These are phyloP conservation scores for Eragrostis nindensis DNA, from an alignment of 176 grass and related monocot genomes.

Conservation along the genomic window DNA sequence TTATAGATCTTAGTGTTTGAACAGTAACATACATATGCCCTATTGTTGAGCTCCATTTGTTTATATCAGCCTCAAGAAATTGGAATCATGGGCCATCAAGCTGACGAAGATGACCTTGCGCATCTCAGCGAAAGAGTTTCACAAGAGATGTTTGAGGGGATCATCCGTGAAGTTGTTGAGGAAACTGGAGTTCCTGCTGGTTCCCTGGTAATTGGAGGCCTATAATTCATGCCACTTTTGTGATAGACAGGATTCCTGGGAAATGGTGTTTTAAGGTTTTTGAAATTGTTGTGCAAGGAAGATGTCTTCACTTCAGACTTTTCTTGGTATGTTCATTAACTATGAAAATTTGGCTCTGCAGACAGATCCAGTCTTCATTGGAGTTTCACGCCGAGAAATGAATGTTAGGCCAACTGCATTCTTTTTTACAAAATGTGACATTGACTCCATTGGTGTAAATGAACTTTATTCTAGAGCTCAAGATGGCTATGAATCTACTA, in stretches of 20 bases:
- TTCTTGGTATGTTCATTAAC: neutral
- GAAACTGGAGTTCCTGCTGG: constrained; percentile 90
- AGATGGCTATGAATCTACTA: constrained; percentile 96
- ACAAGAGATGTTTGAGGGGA: constrained; percentile 90
- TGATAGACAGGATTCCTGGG: neutral
- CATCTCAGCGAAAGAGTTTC: constrained; percentile 60
- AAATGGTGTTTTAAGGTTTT: neutral
- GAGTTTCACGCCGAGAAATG: constrained; percentile 67
- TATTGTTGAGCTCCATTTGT: neutral
- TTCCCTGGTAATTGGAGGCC: constrained; percentile 59
- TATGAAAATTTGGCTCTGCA: constrained; percentile 36
- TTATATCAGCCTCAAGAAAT: constrained; percentile 86
- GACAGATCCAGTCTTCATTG: constrained; percentile 29
- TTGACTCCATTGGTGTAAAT: constrained; percentile 56
- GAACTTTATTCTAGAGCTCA: constrained; percentile 87
- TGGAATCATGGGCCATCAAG: constrained; percentile 70
- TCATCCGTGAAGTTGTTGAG: constrained; percentile 90
- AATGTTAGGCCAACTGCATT: constrained; percentile 92
- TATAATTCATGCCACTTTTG: neutral
- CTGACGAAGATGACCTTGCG: constrained; percentile 36
- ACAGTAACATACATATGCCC: neutral
- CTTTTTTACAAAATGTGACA: constrained; percentile 81
- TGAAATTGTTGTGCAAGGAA: constrained; percentile 17
- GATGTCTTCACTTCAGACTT: neutral
- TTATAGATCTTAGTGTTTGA: neutral